Evolutionary conservation across 352 stramenopile species (phyloP), one percentile per base, ranked within the genome.

Genomic region (Pythium rishiriense): DNA sequence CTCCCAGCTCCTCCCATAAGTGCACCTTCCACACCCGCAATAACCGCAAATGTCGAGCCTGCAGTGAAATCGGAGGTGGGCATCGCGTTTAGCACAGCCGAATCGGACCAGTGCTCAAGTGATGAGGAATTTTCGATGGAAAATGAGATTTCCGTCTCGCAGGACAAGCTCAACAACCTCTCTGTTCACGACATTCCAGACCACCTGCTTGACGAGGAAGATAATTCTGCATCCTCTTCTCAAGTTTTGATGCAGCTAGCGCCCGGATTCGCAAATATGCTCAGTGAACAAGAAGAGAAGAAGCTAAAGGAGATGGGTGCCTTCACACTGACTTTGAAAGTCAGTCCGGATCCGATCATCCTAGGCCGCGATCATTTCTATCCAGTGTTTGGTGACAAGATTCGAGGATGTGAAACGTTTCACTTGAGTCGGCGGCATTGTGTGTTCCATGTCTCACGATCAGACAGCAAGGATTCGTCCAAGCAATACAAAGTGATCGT

Each of bases 301-400:
- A 61, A 57, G 15, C 73, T 91, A 62, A 74, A 87, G 55, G 55
- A 75, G 19, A 73, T 74, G 5, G 82, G 81, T 31, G 64, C 89
- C 26, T 77, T 73, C 42, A 78, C 69, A 1, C 78, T 92, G 39
- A 25, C 48, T 22, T 69, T 90, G 6, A 59, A 65, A 28, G 58
- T 42, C 3, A 62, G 57, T 33, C 49, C 58, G 11, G 70, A 57
- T 26, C 69, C 71, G 63, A 65, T 82, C 24, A 47, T 75, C 11
- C 39, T 82, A 4, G 74, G 74, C 1, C 75, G 83, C 49, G 81
- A 90, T 58, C 74, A 83, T 29, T 90, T 88, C 49, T 73, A 84
- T 50, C 57, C 75, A 11, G 76, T 92, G 3, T 92, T 92, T 72
- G 83, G 83, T 11, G 79, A 85, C 26, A 85, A 78, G 37, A 87